Evolutionary conservation across 768 basidiomycete genomes (phyloP), one percentile per base, ranked within the genome.

Genomic region (Sutorius australiensis): DNA sequence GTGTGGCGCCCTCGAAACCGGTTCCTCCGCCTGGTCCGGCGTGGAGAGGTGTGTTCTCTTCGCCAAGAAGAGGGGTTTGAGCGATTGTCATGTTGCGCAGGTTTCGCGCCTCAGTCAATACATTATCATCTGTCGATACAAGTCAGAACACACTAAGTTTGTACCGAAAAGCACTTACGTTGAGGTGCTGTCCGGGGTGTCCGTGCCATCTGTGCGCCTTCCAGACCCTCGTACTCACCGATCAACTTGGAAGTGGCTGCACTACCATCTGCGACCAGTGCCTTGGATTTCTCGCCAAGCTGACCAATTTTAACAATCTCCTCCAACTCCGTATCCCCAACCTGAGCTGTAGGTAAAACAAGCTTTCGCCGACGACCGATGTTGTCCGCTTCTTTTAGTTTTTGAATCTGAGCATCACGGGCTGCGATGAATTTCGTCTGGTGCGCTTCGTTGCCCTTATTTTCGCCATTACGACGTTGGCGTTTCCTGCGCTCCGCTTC

Each of bases 241-340:
- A 99, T 68, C 36, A 98, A 73, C 58, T 83, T 81, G n/a, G 84
- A 86, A 54, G 86, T 93, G 12, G 92, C 89, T 58, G 91, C 91
- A 48, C 81, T 87, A 7, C 89, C 92, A 24, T 86, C 86, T 17
- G 78, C 82, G 10, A 94, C 93, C 59, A 98, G 65, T 5, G 88
- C 83, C 67, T 93, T 87, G 16, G 95, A 90, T 61, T 81, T 87
- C 73, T 95, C 94, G 3, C 92, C 87, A 0, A 89, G 88, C 67
- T 90, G 84, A 0, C 97, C 97, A 64, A 98, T 98, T 76, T 98
- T 99, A 58, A 97, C 95, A 56, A 99, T 98, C 59, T 98, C 94
- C 73, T 98, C 97, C 46, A 99, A 72, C 70, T 99, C 97, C 3
- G 79, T 72, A 72, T 99, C 97, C 9, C 92, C 90, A 14, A 99